Evolutionary conservation across 2,329 filamentous ascomycete genomes (phyloP), one percentile per base, ranked within the genome.

Genomic region (Samsoniella hepiali): DNA sequence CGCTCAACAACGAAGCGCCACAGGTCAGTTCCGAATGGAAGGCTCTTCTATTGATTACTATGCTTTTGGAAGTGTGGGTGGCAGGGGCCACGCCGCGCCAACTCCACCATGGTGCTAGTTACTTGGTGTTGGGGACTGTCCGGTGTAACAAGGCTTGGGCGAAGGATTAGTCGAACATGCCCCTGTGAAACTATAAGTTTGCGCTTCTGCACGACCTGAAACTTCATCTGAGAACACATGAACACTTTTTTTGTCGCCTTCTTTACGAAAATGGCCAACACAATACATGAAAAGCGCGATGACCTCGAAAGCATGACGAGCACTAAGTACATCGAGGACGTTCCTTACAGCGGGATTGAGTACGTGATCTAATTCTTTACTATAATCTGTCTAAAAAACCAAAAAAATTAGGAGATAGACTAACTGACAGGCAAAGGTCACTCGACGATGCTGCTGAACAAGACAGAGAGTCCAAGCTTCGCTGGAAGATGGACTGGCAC

Each of bases 401-500:
- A 22, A 36, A 38, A 38, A 22, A 22, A 1, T 22, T 22, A 22
- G 22, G 22, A 22, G 22, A 3, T 40, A 17, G n/a, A 55, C 34
- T 42, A 2, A 11, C 27, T 42, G 40, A 29, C 22, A 11, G n/a
- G 2, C 15, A 29, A n/a, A 45, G 42, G n/a, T 45, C 42, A n/a
- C 10, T 45, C n/a, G 51, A 56, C 7, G 13, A 31, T 44, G 54
- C 8, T 10, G 11, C 38, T 27, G 54, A 60, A 22, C 32, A 40
- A n/a, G 22, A 40, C 13, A 45, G n/a, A 9, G 59, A 62, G 38
- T 45, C 59, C 9, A 58, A 61, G 42, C 75, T 88, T 29, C 76
- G 83, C 3, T 71, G 72, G 66, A 88, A 88, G 70, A 85, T 88
- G 44, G 85, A 88, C 66, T 67, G 86, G 3, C 82, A 78, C 67